Percentiles rank a stretch among this genome's conserved stretches.
These are phyloP conservation scores for Galerina marginata DNA, from an alignment of 768 basidiomycete genomes.

Conservation along the genomic window DNA sequence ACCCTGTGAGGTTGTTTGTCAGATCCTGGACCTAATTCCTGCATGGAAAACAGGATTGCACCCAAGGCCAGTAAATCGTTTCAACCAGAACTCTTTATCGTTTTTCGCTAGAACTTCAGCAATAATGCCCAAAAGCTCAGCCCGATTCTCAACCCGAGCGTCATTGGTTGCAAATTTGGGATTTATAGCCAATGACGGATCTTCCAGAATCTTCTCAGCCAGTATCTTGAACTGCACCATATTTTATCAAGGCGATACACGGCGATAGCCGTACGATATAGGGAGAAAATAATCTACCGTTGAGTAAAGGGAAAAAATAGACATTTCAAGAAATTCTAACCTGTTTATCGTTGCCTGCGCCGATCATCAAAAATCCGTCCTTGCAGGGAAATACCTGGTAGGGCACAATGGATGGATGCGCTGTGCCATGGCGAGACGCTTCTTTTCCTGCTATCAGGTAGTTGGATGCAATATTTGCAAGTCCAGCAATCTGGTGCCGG, in stretches of 20 bases:
- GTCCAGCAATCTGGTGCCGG: slow-evolving; percentile 73
- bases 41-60: slow-evolving; percentile 39
- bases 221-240: slow-evolving; percentile 69
- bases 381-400: slow-evolving; percentile 91
- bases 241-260: slow-evolving; percentile 3
- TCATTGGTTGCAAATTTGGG: slow-evolving; percentile 75
- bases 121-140: slow-evolving; percentile 71
- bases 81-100: slow-evolving; percentile 76
- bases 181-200: slow-evolving; percentile 64
- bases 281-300: slow-evolving; percentile 4
- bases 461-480: slow-evolving; percentile 93
- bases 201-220: slow-evolving; percentile 62
- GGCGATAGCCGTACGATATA: slow-evolving; percentile 6
- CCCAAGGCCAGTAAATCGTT: slow-evolving; percentile 78
- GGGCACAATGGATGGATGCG: slow-evolving; percentile 92
- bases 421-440: slow-evolving; percentile 87
- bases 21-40: neutral
- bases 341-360: slow-evolving; percentile 90
- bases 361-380: slow-evolving; percentile 92
- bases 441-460: slow-evolving; percentile 88
- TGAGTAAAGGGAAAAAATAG: slow-evolving; percentile 1
- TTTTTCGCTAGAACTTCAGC: slow-evolving; percentile 60
- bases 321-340: slow-evolving; percentile 38
- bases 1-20: slow-evolving; percentile 49
- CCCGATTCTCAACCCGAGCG: slow-evolving; percentile 76